Percentiles rank a stretch among this genome's conserved stretches.
These are phyloP conservation scores for Colletotrichum sp. DNA, from an alignment of 2,329 filamentous ascomycete genomes.

Conservation along the genomic window DNA sequence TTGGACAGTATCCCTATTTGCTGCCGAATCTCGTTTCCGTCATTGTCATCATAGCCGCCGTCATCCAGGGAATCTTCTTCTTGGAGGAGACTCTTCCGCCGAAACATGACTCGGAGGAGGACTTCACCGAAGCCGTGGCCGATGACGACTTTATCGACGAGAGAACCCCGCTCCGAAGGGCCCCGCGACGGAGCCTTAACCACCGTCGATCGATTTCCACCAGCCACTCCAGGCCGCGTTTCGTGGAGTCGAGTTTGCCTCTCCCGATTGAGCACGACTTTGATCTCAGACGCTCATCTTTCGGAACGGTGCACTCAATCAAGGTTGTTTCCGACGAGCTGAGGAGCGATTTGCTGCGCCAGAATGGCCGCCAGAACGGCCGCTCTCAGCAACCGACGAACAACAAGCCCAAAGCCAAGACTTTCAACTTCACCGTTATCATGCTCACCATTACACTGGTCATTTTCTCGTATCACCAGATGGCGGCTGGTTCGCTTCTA, in stretches of 20 bases:
- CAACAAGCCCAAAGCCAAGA: conserved; percentile 29
- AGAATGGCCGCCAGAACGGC: neutral
- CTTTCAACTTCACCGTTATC: conserved; percentile 39
- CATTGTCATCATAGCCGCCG: conserved; percentile 66
- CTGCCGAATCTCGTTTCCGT: conserved; percentile 62
- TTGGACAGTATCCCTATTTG: conserved; percentile 74
- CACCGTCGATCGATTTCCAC: conserved; percentile 21
- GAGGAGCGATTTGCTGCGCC: neutral
- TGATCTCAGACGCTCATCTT: conserved; percentile 40
- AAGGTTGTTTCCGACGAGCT: conserved; percentile 28
- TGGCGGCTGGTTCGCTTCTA: conserved; percentile 47
- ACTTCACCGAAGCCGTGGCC: conserved; percentile 20
- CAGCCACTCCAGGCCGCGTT: conserved; percentile 29
- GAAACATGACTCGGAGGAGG: conserved; percentile 11
- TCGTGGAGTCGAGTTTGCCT: conserved; percentile 38
- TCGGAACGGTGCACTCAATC: conserved; percentile 47
- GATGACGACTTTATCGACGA: conserved; percentile 31
- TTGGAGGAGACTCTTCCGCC: conserved; percentile 52
- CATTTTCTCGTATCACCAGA: conserved; percentile 49
- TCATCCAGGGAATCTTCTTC: conserved; percentile 68
- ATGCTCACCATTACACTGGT: conserved; percentile 46
- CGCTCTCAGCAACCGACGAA: neutral
- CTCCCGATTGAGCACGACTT: conserved; percentile 37
- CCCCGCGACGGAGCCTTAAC: conserved; percentile 26
- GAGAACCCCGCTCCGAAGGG: conserved; percentile 25